Percentiles rank a stretch among this genome's conserved stretches.
phyloP scores from a whole-genome alignment of 179 eudicot species.

The Heliamphora pulchella region DNA sequence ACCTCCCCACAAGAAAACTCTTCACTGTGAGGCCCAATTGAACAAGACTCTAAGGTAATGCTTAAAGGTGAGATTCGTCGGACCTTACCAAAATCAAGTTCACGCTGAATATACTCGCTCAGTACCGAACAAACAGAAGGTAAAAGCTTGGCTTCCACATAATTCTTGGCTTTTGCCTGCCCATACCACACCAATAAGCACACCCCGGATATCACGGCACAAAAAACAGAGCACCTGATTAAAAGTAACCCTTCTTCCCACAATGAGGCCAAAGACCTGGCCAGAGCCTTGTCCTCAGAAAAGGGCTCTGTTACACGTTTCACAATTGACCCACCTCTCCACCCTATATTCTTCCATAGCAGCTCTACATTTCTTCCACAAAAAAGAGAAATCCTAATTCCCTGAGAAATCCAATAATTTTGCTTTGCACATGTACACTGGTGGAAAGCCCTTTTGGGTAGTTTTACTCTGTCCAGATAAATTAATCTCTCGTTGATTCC shows the following conservation, averaged over 20 bases:
- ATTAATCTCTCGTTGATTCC: slow-evolving; percentile 30
- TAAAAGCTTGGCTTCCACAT: slow-evolving; percentile 59
- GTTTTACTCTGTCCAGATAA: slow-evolving; percentile 25
- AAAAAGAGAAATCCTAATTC: slow-evolving; percentile 63
- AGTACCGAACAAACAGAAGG: slow-evolving; percentile 77
- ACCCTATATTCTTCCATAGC: slow-evolving; percentile 43
- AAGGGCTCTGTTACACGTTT: slow-evolving; percentile 59
- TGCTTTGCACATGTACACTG: slow-evolving; percentile 49
- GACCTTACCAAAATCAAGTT: slow-evolving; percentile 85
- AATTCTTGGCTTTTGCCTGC: slow-evolving; percentile 66
- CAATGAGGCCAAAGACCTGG: slow-evolving; percentile 50
- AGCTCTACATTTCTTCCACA: slow-evolving; percentile 62
- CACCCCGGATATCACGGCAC: slow-evolving; percentile 77
- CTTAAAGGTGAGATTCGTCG: slow-evolving; percentile 74
- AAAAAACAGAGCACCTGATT: slow-evolving; percentile 76
- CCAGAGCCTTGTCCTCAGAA: slow-evolving; percentile 42
- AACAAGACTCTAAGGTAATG: slow-evolving; percentile 89
- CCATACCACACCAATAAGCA: slow-evolving; percentile 87
- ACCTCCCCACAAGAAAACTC: slow-evolving; percentile 96
- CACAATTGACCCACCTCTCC: slow-evolving; percentile 51
- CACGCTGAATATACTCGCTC: slow-evolving; percentile 76
- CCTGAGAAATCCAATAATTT: slow-evolving; percentile 51
- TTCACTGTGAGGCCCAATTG: slow-evolving; percentile 75
- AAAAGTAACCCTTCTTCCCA: slow-evolving; percentile 84
- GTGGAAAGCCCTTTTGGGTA: slow-evolving; percentile 20